These are phyloP conservation scores for Acacia melanoxylon DNA, from an alignment of 306 rosid genomes.

Conservation along the genomic window DNA sequence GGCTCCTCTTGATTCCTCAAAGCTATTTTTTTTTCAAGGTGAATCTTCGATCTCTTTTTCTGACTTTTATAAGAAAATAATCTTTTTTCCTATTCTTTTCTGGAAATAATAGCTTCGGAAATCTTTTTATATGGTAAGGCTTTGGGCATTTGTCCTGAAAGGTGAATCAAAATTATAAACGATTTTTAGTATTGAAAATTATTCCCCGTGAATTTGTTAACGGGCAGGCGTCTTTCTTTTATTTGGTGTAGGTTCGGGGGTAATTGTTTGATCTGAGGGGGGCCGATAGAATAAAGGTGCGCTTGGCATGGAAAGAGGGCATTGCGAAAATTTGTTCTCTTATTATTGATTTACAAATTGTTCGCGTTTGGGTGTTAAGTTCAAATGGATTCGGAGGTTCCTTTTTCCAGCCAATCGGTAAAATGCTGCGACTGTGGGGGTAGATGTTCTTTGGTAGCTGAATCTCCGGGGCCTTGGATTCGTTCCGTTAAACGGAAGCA, in stretches of 20 bases:
- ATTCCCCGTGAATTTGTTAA: background rate
- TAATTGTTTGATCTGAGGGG: slow-evolving; percentile 47
- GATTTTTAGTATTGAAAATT: slow-evolving; percentile 2
- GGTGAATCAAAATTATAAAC: background rate
- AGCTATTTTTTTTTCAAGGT: slow-evolving; percentile 48
- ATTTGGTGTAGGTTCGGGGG: slow-evolving; percentile 36
- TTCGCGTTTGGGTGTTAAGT: slow-evolving; percentile 45
- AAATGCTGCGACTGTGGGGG: slow-evolving; percentile 70
- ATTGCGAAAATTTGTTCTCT: slow-evolving; percentile 14
- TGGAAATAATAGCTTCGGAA: background rate
- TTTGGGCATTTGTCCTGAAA: background rate
- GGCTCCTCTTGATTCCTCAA: slow-evolving; percentile 33
- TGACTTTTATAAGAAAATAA: background rate
- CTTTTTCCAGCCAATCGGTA: slow-evolving; percentile 52
- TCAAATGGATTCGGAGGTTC: slow-evolving; percentile 62
- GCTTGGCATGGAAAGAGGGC: slow-evolving; percentile 37
- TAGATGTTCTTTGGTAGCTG: slow-evolving; percentile 52
- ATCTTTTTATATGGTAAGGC: background rate
- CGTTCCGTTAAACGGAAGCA: slow-evolving; percentile 82
- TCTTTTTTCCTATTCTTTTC: background rate
- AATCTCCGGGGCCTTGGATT: slow-evolving; percentile 66
- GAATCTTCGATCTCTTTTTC: background rate
- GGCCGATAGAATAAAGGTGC: slow-evolving; percentile 24
- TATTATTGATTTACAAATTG: slow-evolving; percentile 38
- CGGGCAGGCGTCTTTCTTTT: slow-evolving; percentile 2